Percentiles rank a stretch among this genome's conserved stretches.
Conservation (phyloP, 768 basidiomycete genomes). For the Suillus subluteus region DNA sequence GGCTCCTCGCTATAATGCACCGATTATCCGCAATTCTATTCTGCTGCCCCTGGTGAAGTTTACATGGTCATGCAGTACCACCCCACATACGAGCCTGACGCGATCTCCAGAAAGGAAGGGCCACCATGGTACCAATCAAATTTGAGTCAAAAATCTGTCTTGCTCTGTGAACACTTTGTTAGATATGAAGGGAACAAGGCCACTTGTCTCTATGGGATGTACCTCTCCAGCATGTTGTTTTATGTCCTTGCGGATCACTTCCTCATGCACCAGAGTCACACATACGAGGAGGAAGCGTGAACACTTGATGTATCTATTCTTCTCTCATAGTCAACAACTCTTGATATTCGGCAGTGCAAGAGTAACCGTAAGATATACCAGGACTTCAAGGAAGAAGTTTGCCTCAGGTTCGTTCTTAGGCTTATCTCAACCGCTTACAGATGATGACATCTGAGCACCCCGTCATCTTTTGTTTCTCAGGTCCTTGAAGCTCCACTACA, state of each 20-base stretch:
- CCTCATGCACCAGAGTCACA: constrained; percentile 75
- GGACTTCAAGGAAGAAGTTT: constrained; percentile 79
- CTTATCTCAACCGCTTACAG: background rate
- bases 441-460: background rate
- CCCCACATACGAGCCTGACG: constrained; percentile 85
- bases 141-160: background rate
- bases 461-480: constrained; percentile 35
- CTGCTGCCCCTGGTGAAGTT: constrained; percentile 39
- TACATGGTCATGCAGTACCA: too few species aligned
- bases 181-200: constrained; percentile 95
- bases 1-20: constrained; percentile 72
- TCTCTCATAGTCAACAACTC: constrained; percentile 6
- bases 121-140: constrained; percentile 53
- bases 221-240: constrained; percentile 80
- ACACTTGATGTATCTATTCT: constrained; percentile 60
- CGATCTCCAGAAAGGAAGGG: constrained; percentile 63
- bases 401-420: constrained; percentile 51
- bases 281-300: constrained; percentile 75
- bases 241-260: constrained; percentile 77
- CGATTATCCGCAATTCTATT: constrained; percentile 72
- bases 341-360: constrained; percentile 51
- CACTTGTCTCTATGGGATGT: constrained; percentile 90
- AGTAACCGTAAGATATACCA: constrained; percentile 51
- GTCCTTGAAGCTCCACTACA: constrained; percentile 64
- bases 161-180: constrained; percentile 62